phyloP scores from a whole-genome alignment of 805 yeast species.

The Cyberlindnera saturnus region DNA sequence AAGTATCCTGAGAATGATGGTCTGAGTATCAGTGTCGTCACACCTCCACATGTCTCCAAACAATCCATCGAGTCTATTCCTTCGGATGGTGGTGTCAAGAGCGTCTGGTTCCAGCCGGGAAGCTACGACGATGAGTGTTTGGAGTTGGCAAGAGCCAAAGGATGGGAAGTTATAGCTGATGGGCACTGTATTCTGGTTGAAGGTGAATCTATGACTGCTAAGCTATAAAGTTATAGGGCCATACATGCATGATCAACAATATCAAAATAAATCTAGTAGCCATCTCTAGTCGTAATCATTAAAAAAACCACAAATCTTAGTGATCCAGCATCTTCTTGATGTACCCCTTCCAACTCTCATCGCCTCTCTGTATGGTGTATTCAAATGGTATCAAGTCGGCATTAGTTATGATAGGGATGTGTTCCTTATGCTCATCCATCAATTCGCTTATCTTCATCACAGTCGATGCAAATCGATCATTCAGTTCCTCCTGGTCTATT shows the following conservation, averaged over 20 bases:
- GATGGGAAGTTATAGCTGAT: conserved; percentile 34
- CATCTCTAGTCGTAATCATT: not conserved
- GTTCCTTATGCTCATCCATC: conserved; percentile 54
- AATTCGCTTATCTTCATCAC: conserved; percentile 31
- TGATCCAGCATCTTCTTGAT: conserved; percentile 35
- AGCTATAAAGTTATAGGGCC: conserved; percentile 21
- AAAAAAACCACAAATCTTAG: not conserved
- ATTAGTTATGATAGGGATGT: conserved; percentile 70
- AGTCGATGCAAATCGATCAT: conserved; percentile 9
- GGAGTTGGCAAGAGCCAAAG: conserved; percentile 31
- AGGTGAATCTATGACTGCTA: conserved; percentile 49
- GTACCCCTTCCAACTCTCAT: conserved; percentile 26
- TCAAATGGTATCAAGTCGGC: conserved; percentile 65
- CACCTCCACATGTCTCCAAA: conserved; percentile 63
- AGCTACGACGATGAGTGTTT: conserved; percentile 52
- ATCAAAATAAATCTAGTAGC: not conserved
- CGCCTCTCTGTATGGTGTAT: conserved; percentile 30
- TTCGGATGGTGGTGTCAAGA: conserved; percentile 33
- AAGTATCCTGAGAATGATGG: conserved; percentile 32
- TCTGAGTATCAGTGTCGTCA: conserved; percentile 59
- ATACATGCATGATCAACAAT: not conserved
- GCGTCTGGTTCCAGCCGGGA: conserved; percentile 85
- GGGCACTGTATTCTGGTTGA: conserved; percentile 68
- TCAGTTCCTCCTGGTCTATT: not conserved
- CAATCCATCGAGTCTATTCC: conserved; percentile 35